Percentiles rank a stretch among this genome's conserved stretches.
Conservation (phyloP, 2,329 filamentous ascomycete species). For the Alternaria brassicae region DNA sequence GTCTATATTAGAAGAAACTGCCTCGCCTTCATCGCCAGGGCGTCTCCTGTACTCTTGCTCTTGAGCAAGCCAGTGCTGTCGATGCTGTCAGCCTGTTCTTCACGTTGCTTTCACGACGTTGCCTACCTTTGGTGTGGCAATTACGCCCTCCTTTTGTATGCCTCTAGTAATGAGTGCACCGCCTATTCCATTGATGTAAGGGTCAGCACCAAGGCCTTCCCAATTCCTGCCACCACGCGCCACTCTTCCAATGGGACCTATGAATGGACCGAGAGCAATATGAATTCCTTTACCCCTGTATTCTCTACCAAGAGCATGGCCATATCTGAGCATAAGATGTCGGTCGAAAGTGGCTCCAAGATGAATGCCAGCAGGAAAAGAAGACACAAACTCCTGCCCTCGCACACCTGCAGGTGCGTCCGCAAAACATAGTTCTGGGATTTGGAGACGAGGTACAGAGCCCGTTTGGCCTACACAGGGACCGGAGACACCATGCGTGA, state of each 20-base stretch:
- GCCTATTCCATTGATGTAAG: constrained; percentile 65
- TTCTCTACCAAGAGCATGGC: constrained; percentile 72
- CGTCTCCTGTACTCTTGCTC: constrained; percentile 63
- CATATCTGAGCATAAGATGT: constrained; percentile 70
- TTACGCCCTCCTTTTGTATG: constrained; percentile 61
- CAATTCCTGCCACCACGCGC: constrained; percentile 75
- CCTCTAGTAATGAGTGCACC: constrained; percentile 59
- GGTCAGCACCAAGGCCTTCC: constrained; percentile 75
- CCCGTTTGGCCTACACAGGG: constrained; percentile 48
- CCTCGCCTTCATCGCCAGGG: constrained; percentile 57
- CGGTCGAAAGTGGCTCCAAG: constrained; percentile 75
- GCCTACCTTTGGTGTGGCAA: constrained; percentile 30
- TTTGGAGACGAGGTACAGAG: constrained; percentile 46
- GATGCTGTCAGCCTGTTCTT: constrained; percentile 31
- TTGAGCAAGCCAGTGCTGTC: constrained; percentile 52
- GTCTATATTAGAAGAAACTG: constrained; percentile 67
- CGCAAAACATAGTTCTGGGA: constrained; percentile 50
- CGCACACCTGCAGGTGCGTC: constrained; percentile 48
- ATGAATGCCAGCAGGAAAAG: constrained; percentile 42
- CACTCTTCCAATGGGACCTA: constrained; percentile 74
- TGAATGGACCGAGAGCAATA: constrained; percentile 71
- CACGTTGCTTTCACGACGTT: background rate
- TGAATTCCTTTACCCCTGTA: constrained; percentile 75
- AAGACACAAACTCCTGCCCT: constrained; percentile 41
- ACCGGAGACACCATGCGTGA: constrained; percentile 46